These are phyloP conservation scores for Russula sp. DNA, from an alignment of 768 basidiomycete genomes.

Conservation along the genomic window DNA sequence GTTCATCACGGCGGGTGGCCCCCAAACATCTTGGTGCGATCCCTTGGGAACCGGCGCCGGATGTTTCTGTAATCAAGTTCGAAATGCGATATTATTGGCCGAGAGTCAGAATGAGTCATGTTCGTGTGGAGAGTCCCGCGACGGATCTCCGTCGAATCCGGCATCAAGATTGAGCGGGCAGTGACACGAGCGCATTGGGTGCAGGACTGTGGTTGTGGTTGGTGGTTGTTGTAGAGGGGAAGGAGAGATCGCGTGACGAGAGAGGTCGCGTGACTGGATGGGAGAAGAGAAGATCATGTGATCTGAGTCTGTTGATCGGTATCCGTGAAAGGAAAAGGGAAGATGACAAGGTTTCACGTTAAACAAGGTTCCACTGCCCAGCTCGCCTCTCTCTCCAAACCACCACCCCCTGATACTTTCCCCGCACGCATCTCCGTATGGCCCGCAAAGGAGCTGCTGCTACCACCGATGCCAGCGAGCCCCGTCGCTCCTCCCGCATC, in stretches of 20 bases:
- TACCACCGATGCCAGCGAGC: constrained; percentile 38
- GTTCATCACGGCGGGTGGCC: not conserved
- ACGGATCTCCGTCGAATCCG: not conserved
- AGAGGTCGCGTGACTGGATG: not conserved
- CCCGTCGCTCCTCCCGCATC: constrained; percentile 70
- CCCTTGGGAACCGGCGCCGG: not conserved
- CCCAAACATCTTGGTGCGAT: not conserved
- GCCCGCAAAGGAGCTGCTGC: constrained; percentile 61
- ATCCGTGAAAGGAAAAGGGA: not conserved
- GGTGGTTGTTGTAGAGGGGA: not conserved
- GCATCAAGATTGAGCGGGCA: not conserved
- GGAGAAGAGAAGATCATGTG: constrained; percentile 1
- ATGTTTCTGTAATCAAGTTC: not conserved
- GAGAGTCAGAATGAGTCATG: not conserved
- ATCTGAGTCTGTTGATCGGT: constrained; percentile 9
- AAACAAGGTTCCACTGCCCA: constrained; percentile 21
- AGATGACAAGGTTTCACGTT: constrained; percentile 20
- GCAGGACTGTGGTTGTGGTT: too few species aligned
- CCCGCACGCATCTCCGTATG: constrained; percentile 35
- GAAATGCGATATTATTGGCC: not conserved
- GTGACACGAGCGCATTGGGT: not conserved
- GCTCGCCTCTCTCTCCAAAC: constrained; percentile 19
- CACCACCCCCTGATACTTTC: constrained; percentile 15
- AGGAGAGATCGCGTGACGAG: not conserved
- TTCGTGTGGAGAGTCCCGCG: not conserved